Conservation (phyloP, 176 grass and related monocot genomes). For the Urochloa ruziziensis region DNA sequence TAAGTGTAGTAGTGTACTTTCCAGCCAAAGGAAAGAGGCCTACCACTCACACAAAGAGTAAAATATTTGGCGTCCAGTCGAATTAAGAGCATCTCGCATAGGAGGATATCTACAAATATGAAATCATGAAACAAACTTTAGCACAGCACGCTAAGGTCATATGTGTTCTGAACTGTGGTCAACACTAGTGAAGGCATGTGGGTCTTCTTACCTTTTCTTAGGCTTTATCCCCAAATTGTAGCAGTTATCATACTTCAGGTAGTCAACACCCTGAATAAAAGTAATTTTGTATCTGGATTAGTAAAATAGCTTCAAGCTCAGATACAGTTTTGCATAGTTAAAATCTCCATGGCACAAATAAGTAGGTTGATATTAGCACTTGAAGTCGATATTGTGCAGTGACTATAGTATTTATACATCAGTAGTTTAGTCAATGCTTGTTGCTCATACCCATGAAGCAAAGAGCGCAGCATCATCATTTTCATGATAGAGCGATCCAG, state of each 20-base stretch:
- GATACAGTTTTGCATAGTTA: not conserved
- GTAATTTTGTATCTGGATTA: not conserved
- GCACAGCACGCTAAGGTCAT: not conserved
- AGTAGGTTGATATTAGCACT: not conserved
- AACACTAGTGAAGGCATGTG: not conserved
- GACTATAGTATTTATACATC: slow-evolving; percentile 14
- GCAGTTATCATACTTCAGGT: slow-evolving; percentile 96
- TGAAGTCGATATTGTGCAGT: not conserved
- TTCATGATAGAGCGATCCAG: slow-evolving; percentile 87
- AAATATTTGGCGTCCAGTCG: slow-evolving; percentile 77
- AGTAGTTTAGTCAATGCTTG: not conserved
- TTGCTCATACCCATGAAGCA: slow-evolving; percentile 84
- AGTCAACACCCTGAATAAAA: slow-evolving; percentile 73
- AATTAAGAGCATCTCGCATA: slow-evolving; percentile 95
- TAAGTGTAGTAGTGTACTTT: not conserved
- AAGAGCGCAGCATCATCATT: slow-evolving; percentile 69
- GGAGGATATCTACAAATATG: slow-evolving; percentile 78
- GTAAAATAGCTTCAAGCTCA: not conserved
- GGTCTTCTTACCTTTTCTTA: slow-evolving; percentile 52
- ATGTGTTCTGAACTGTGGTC: slow-evolving; percentile 1
- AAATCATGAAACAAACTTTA: slow-evolving; percentile 25
- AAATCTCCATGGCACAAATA: slow-evolving; percentile 9
- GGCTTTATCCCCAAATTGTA: slow-evolving; percentile 90
- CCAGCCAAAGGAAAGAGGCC: not conserved
- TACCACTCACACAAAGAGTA: slow-evolving; percentile 99